Conservation (phyloP, 2,329 filamentous ascomycete genomes). For the Fusarium longipes region DNA sequence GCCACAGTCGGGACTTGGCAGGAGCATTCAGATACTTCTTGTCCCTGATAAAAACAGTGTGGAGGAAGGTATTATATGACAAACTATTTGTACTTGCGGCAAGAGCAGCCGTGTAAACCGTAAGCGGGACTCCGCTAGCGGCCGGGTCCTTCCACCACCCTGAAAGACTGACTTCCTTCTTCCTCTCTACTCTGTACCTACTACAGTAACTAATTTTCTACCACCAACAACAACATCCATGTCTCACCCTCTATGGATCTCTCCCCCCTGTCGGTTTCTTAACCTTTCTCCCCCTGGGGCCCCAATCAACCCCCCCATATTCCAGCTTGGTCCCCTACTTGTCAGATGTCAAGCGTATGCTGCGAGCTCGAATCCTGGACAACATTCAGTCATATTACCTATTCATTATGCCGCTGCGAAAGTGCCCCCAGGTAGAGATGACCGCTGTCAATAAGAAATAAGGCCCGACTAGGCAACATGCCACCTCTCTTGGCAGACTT, state of each 20-base stretch:
- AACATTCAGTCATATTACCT: slow-evolving; percentile 14
- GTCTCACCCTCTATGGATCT: background rate
- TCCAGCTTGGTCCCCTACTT: slow-evolving; percentile 29
- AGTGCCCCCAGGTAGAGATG: background rate
- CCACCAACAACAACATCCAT: slow-evolving; percentile 4
- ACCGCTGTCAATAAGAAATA: slow-evolving; percentile 31
- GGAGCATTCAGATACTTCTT: background rate
- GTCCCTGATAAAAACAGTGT: rapidly evolving
- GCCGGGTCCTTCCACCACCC: slow-evolving; percentile 31
- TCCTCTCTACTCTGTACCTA: background rate
- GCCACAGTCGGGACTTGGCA: slow-evolving; percentile 13
- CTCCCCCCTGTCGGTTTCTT: background rate
- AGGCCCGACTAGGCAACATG: slow-evolving; percentile 42
- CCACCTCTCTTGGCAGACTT: slow-evolving; percentile 19
- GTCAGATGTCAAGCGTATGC: slow-evolving; percentile 37
- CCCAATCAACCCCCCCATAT: slow-evolving; percentile 35
- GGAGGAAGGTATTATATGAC: slow-evolving; percentile 28
- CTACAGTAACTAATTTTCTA: too few relatives aligned
- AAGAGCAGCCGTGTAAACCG: slow-evolving; percentile 37
- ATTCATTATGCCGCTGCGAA: slow-evolving; percentile 20
- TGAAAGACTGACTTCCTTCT: background rate
- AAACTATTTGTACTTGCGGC: slow-evolving; percentile 27
- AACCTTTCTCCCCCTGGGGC: slow-evolving; percentile 21
- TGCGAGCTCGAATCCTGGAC: slow-evolving; percentile 13
- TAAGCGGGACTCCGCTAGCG: slow-evolving; percentile 35